phyloP scores from a whole-genome alignment of 2,329 filamentous ascomycete species.

The Fusarium bulbicola region DNA sequence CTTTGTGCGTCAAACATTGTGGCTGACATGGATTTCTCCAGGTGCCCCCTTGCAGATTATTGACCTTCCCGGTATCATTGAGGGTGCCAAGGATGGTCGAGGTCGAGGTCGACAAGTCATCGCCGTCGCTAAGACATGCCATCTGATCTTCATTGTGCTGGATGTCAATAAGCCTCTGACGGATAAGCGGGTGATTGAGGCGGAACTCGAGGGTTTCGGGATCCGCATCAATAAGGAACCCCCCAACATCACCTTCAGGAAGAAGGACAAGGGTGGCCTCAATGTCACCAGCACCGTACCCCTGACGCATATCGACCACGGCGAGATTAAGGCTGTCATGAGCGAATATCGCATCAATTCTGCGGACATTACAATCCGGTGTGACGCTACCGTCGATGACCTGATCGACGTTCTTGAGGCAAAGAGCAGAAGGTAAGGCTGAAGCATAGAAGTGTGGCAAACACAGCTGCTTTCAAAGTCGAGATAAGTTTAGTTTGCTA shows the following conservation, averaged over 20 bases:
- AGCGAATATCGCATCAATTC: constrained; percentile 96
- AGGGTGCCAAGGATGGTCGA: constrained; percentile 97
- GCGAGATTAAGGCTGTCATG: constrained; percentile 99
- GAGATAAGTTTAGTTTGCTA: constrained; percentile 14
- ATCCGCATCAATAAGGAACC: constrained; percentile 97
- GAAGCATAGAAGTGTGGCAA: constrained; percentile 1
- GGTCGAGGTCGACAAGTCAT: constrained; percentile 98
- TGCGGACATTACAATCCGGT: constrained; percentile 96
- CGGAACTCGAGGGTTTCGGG: constrained; percentile 94
- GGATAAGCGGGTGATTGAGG: constrained; percentile 95
- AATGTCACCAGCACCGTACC: constrained; percentile 96
- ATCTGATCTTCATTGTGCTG: constrained; percentile 97
- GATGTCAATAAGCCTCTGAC: constrained; percentile 99
- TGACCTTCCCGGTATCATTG: constrained; percentile 97
- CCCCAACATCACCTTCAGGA: constrained; percentile 98
- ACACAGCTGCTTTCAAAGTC: not conserved
- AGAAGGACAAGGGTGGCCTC: constrained; percentile 98
- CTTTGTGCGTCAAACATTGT: constrained; percentile 14
- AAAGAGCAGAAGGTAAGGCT: constrained; percentile 71
- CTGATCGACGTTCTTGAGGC: constrained; percentile 96
- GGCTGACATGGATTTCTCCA: constrained; percentile 42
- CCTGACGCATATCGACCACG: constrained; percentile 89
- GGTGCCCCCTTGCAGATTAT: constrained; percentile 97
- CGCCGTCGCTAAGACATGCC: constrained; percentile 97
- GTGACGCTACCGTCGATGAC: constrained; percentile 97